Evolutionary conservation across 768 basidiomycete genomes (phyloP).

Genomic region (Kwoniella newhampshirensis): DNA sequence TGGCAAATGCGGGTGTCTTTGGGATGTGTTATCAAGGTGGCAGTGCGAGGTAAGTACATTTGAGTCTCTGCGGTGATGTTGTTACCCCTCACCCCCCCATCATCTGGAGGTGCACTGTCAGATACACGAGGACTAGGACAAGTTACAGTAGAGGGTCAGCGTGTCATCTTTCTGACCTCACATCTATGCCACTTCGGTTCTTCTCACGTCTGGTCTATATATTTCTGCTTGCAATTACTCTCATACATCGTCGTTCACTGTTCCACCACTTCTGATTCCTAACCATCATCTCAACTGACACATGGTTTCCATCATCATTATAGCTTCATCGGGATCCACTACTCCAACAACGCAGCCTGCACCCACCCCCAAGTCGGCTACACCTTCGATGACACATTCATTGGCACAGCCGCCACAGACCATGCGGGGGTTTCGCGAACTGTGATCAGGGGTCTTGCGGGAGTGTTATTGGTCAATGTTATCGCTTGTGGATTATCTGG

Average conservation of each 20-base stretch:
- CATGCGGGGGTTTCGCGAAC: conserved; percentile 12
- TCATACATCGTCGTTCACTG: too few relatives aligned
- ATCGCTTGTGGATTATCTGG: conserved; percentile 41
- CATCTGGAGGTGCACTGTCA: too few relatives aligned
- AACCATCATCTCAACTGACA: too few relatives aligned
- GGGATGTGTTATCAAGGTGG: conserved; percentile 66
- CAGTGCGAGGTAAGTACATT: conserved; percentile 28
- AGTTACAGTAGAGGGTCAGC: too few relatives aligned
- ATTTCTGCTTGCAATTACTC: too few relatives aligned
- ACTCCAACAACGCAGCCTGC: conserved; percentile 58
- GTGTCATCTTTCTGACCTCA: too few relatives aligned
- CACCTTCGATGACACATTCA: conserved; percentile 60
- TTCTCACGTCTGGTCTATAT: too few relatives aligned
- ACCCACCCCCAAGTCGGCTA: conserved; percentile 70
- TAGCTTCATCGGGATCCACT: conserved; percentile 58
- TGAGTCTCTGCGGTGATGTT: too few relatives aligned
- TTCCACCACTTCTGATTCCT: too few relatives aligned
- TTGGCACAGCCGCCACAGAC: conserved; percentile 57
- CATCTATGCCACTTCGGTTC: too few relatives aligned
- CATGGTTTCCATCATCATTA: background rate
- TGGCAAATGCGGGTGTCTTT: conserved; percentile 76
- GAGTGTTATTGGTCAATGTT: conserved; percentile 37
- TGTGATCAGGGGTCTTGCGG: conserved; percentile 29
- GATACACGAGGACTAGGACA: too few relatives aligned
- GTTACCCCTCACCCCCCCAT: too few relatives aligned